phyloP scores from a whole-genome alignment of 495 filamentous ascomycete genomes.

The Talaromyces proteolyticus region DNA sequence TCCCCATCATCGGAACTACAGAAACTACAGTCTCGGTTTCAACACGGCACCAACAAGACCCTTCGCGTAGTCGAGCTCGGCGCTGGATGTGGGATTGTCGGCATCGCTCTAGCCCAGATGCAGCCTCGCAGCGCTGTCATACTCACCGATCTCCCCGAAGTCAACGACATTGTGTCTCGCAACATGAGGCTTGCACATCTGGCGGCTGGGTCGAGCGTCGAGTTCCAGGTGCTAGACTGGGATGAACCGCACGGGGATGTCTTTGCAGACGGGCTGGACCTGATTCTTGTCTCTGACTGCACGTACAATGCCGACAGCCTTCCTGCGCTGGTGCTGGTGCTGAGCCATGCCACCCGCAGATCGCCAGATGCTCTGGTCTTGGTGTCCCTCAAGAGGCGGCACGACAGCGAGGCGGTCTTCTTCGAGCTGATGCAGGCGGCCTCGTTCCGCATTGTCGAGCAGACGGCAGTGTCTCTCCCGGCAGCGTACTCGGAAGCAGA shows the following conservation, averaged over 20 bases:
- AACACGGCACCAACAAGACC: slow-evolving; percentile 11
- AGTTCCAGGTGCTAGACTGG: slow-evolving; percentile 75
- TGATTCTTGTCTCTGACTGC: slow-evolving; percentile 84
- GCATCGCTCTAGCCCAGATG: slow-evolving; percentile 62
- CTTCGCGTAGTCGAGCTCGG: slow-evolving; percentile 72
- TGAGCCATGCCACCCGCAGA: slow-evolving; percentile 46
- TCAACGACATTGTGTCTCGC: slow-evolving; percentile 53
- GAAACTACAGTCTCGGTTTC: slow-evolving; percentile 21
- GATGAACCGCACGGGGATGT: slow-evolving; percentile 40
- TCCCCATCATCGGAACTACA: slow-evolving; percentile 11
- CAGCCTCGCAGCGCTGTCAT: slow-evolving; percentile 50
- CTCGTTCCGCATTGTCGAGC: slow-evolving; percentile 44
- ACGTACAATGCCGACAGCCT: slow-evolving; percentile 89
- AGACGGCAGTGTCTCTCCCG: slow-evolving; percentile 47
- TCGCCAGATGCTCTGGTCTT: slow-evolving; percentile 55
- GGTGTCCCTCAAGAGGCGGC: slow-evolving; percentile 77
- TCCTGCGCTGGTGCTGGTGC: slow-evolving; percentile 65
- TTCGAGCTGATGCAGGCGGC: slow-evolving; percentile 67
- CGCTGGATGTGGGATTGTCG: slow-evolving; percentile 79
- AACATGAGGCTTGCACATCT: slow-evolving; percentile 46
- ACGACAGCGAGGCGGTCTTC: slow-evolving; percentile 74
- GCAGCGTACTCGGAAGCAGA: slow-evolving; percentile 52
- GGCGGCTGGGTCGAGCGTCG: slow-evolving; percentile 26
- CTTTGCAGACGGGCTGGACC: slow-evolving; percentile 48
- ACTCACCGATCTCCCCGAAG: slow-evolving; percentile 80